Conservation (phyloP, 2,329 filamentous ascomycete species). For the Colletotrichum spinosum region DNA sequence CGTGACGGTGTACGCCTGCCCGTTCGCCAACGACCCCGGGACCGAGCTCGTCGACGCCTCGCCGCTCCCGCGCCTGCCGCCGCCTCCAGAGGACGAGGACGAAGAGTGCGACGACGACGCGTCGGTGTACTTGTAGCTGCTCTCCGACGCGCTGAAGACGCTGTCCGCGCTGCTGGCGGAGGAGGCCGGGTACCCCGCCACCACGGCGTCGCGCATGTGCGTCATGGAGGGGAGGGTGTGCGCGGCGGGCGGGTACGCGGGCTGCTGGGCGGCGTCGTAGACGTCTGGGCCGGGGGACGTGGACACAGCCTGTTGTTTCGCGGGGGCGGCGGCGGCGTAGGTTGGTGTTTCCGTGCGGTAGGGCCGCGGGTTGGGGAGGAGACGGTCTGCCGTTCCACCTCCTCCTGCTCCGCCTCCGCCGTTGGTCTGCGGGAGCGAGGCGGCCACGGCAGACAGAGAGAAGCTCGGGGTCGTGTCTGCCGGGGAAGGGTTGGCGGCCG, state of each 20-base stretch:
- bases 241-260: conserved; percentile 23
- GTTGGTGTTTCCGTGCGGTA: conserved; percentile 28
- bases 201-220: conserved; percentile 23
- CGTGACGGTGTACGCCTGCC: conserved; percentile 33
- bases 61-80: conserved; percentile 30
- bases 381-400: conserved; percentile 39
- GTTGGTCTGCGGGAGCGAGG: conserved; percentile 50
- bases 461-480: conserved; percentile 50
- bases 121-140: conserved; percentile 38
- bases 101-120: not conserved
- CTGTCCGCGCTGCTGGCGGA: conserved; percentile 27
- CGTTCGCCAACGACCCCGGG: conserved; percentile 26
- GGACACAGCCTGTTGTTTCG: not conserved
- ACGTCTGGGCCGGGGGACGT: conserved; percentile 24
- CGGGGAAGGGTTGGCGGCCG: conserved; percentile 28
- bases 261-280: conserved; percentile 18
- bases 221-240: conserved; percentile 33
- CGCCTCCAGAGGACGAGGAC: not conserved
- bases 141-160: conserved; percentile 36
- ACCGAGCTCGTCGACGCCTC: conserved; percentile 3
- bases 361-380: conserved; percentile 50
- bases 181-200: conserved; percentile 29
- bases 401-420: conserved; percentile 3
- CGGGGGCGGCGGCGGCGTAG: conserved; percentile 12
- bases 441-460: conserved; percentile 55